Evolutionary conservation across 1,284 basidiomycete species (phyloP), one percentile per base, ranked within the genome.

Genomic region (Puccinia triticina): DNA sequence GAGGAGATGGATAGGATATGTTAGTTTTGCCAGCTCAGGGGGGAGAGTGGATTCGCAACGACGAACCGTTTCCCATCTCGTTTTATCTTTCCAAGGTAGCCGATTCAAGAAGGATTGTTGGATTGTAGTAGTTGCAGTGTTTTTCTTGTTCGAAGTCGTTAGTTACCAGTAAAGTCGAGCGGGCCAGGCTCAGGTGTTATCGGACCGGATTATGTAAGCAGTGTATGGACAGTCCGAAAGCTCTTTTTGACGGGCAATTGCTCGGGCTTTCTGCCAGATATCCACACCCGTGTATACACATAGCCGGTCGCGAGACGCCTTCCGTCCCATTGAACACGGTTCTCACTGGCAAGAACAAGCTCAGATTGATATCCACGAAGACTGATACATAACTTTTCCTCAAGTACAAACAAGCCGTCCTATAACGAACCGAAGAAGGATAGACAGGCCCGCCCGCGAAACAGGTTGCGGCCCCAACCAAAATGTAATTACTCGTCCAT

Each of bases 11-110:
- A 29, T 32, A 37, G 43, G 50, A 1, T 43, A 37, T 48, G 40
- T 77, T 12, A 77, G 74, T 21, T 26, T 29, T 4, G n/a, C 23
- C 4, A 53, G 34, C 34, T 77, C 29, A 46, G 46, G n/a, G 37
- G 4, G 5, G 40, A 61, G 53, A 46, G 26, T 18, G 59, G n/a
- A 50, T 72, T n/a, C 11, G 0, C 11, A 7, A 69, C 26, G 26
- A 69, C 66, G 40, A 5, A 82, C 80, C 80, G 75, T 82, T 82
- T n/a, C 80, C 80, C 80, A 82, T 82, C 8, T 10, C 37, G 50
- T 34, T 53, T 14, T 46, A 5, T n/a, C 14, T 23, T 48, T 18
- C 23, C 40, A 10, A 74, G 26, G 14, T 10, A 7, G 10, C n/a
- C 29, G 59, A 32, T 16, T 59, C 10, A 37, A 29, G 40, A 46